These are phyloP conservation scores for Amphichorda felina DNA, from an alignment of 2,329 filamentous ascomycete genomes.

Conservation along the genomic window DNA sequence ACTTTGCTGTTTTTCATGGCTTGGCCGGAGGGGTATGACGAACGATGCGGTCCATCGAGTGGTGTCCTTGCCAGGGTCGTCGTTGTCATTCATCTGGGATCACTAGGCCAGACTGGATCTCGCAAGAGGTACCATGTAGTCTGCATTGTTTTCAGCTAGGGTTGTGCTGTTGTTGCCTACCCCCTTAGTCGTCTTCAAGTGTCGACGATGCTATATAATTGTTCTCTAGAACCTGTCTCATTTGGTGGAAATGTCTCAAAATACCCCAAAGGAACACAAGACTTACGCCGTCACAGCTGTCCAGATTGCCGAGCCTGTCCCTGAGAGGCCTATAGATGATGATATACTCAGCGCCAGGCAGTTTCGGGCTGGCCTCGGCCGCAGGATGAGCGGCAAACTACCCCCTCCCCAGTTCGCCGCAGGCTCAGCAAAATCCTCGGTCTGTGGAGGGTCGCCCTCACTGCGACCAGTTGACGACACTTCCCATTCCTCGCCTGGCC, in stretches of 20 bases:
- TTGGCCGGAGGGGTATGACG: not conserved
- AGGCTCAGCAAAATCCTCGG: conserved; percentile 31
- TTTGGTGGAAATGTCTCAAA: too few species aligned
- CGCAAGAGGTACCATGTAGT: too few species aligned
- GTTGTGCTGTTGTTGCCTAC: too few species aligned
- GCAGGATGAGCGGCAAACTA: conserved; percentile 20
- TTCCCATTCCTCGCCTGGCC: conserved; percentile 3
- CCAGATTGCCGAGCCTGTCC: conserved; percentile 42
- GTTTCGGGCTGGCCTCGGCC: conserved; percentile 18
- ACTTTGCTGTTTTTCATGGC: not conserved
- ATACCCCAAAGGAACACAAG: too few species aligned
- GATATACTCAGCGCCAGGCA: conserved; percentile 16
- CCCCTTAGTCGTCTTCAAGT: too few species aligned
- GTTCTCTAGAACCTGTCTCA: too few species aligned
- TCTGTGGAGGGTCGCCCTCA: conserved; percentile 19
- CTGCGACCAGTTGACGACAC: conserved; percentile 8
- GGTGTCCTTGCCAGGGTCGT: not conserved
- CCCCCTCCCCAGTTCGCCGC: conserved; percentile 12
- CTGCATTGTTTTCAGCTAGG: too few species aligned
- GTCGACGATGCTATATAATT: too few species aligned
- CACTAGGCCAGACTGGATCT: too few species aligned
- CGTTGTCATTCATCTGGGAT: too few species aligned
- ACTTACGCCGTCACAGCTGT: conserved; percentile 27
- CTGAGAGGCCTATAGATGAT: conserved; percentile 18
- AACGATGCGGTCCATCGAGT: not conserved